Evolutionary conservation across 2,329 filamentous ascomycete species (phyloP).

Genomic region (Hortaea sp.): DNA sequence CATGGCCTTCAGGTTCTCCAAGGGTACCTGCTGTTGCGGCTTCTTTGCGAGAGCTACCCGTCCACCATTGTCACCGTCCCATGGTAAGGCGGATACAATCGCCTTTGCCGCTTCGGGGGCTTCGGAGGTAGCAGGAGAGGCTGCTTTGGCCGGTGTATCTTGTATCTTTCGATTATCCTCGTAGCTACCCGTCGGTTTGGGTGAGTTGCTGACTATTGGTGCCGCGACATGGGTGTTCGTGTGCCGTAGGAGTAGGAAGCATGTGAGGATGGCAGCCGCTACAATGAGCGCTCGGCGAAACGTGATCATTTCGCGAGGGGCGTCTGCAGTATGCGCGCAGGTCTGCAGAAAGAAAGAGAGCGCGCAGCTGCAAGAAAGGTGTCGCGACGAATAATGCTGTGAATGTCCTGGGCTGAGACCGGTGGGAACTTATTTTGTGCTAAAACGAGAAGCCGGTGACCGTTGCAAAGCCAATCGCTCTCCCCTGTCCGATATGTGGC

Average conservation of each 20-base stretch:
- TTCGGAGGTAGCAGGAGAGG: slow-evolving; percentile 2
- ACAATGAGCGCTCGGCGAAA: slow-evolving; percentile 65
- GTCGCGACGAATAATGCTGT: too few relatives aligned
- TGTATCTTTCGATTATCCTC: slow-evolving; percentile 26
- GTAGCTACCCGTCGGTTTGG: slow-evolving; percentile 27
- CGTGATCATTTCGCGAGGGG: slow-evolving; percentile 53
- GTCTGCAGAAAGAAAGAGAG: too few relatives aligned
- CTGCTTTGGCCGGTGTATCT: slow-evolving; percentile 10
- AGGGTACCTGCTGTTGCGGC: slow-evolving; percentile 47
- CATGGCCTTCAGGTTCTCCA: slow-evolving; percentile 62
- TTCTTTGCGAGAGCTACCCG: slow-evolving; percentile 28
- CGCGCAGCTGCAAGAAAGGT: too few relatives aligned
- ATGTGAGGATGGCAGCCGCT: slow-evolving; percentile 57
- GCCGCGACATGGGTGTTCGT: slow-evolving; percentile 34
- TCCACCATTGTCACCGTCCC: slow-evolving; percentile 16
- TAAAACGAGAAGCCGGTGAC: too few relatives aligned
- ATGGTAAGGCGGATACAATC: slow-evolving; percentile 16
- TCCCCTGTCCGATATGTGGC: too few relatives aligned
- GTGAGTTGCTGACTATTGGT: slow-evolving; percentile 22
- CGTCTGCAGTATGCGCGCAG: too few relatives aligned
- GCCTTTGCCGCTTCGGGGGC: slow-evolving; percentile 11
- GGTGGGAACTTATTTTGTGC: too few relatives aligned
- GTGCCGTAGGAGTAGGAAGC: slow-evolving; percentile 60
- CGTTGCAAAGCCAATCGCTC: too few relatives aligned
- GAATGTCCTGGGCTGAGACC: too few relatives aligned